Evolutionary conservation across 768 basidiomycete genomes (phyloP), one percentile per base, ranked within the genome.

Genomic region (Hygrophoropsis aurantiaca): DNA sequence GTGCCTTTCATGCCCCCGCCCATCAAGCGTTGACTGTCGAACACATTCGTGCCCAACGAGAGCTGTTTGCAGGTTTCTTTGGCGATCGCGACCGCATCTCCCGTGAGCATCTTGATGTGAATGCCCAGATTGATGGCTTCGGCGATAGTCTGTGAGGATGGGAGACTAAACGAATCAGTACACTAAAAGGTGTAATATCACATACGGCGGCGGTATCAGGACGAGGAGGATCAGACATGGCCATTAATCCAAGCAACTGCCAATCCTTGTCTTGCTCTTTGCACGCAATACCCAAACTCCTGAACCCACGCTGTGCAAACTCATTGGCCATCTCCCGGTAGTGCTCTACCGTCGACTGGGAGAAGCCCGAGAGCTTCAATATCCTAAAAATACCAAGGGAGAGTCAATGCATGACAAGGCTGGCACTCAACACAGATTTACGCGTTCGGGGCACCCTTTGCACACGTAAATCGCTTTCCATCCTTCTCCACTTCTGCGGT

Each of bases 101-200:
- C 75, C 11, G 75, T 78, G 13, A 78, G 64, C 76, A 78, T 78
- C 67, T 77, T 77, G 46, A 77, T 66, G 42, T 64, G 61, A 44
- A 77, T 67, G 10, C 75, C 75, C 32, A 77, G 66, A 15, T 64
- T 53, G 30, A 60, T 60, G 8, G 75, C 75, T 55, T 75, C 75
- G 7, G 58, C 59, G 47, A 77, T 70, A 5, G 75, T 76, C 58
- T 69, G 27, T 7, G 9, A 15, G 15, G 10, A 46, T 18, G 25
- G 33, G 11, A 20, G 18, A 26, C 11, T 1, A 33, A 24, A 16
- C n/a, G n/a, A n/a, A n/a, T n/a, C n/a, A n/a, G n/a, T n/a, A n/a
- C n/a, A n/a, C n/a, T n/a, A n/a, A 35, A 20, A 40, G 32, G 16
- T 34, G 11, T 20, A 37, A 38, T 13, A 11, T 21, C 9, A 56